A percentile compares a stretch with the other conserved stretches of the same genome.
phyloP scores from a whole-genome alignment of 108 stramenopile genomes.

The Discostella stelligeroides region DNA sequence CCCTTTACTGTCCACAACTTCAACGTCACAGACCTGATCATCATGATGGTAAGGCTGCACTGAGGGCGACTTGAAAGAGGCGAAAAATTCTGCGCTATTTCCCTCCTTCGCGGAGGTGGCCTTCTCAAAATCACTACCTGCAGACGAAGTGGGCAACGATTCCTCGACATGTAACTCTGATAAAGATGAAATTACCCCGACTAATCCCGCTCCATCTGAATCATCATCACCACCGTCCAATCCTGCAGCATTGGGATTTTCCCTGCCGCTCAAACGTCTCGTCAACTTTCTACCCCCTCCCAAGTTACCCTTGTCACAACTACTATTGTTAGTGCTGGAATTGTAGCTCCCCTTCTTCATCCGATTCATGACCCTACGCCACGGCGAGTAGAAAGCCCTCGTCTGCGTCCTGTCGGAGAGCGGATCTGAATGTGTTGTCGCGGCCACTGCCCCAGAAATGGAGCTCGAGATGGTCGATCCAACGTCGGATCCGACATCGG shows the following conservation, averaged over 20 bases:
- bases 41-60: too few species aligned
- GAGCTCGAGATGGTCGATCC: constrained; percentile 8
- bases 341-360: constrained; percentile 2
- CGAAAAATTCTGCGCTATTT: too few species aligned
- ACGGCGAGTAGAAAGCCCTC: constrained; percentile 1
- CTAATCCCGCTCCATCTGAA: too few species aligned
- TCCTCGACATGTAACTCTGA: too few species aligned
- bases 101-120: too few species aligned
- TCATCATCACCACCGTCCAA: constrained; percentile 7
- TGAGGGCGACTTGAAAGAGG: too few species aligned
- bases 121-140: too few species aligned
- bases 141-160: too few species aligned
- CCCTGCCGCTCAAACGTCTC: constrained; percentile 9
- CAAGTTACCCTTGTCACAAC: background rate
- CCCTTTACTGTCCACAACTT: too few species aligned
- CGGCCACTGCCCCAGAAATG: background rate
- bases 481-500: background rate
- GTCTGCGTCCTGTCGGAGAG: background rate
- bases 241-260: background rate
- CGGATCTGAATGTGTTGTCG: constrained; percentile 1
- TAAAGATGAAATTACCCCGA: too few species aligned
- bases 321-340: too few species aligned
- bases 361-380: constrained; percentile 10
- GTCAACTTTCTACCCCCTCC: background rate
- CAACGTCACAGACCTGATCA: too few species aligned